Evolutionary conservation across 2,329 filamentous ascomycete genomes (phyloP).

Genomic region (Epichloe gansuensis): DNA sequence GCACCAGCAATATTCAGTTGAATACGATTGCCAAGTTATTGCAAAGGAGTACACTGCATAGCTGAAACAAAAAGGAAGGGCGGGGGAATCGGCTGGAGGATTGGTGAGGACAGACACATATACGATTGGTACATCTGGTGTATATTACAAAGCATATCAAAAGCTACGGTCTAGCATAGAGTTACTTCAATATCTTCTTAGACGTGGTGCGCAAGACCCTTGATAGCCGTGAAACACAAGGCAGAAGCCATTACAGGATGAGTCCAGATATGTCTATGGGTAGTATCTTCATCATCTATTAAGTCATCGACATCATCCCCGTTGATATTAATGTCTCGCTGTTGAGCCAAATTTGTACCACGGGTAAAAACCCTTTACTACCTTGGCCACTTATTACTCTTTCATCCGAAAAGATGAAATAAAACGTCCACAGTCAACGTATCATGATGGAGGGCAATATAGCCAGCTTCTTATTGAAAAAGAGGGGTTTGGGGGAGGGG

Average conservation of each 20-base stretch:
- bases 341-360: not conserved
- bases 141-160: too few relatives aligned
- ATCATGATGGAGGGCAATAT: not conserved
- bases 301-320: not conserved
- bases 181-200: not conserved
- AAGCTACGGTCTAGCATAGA: not conserved
- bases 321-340: not conserved
- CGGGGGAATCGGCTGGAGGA: too few relatives aligned
- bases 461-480: not conserved
- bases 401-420: not conserved
- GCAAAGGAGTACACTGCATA: constrained; percentile 45
- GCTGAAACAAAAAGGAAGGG: not conserved
- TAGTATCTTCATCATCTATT: not conserved
- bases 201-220: too few relatives aligned
- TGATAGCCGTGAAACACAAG: too few relatives aligned
- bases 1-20: constrained; percentile 66
- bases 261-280: too few relatives aligned
- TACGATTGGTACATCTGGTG: too few relatives aligned
- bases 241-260: too few relatives aligned
- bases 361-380: not conserved
- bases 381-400: not conserved
- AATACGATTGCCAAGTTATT: constrained; percentile 53
- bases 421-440: not conserved
- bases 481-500: too few relatives aligned
- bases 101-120: too few relatives aligned